These are phyloP conservation scores for Flaveria sonorensis DNA, from an alignment of 129 eudicot species.

Conservation along the genomic window DNA sequence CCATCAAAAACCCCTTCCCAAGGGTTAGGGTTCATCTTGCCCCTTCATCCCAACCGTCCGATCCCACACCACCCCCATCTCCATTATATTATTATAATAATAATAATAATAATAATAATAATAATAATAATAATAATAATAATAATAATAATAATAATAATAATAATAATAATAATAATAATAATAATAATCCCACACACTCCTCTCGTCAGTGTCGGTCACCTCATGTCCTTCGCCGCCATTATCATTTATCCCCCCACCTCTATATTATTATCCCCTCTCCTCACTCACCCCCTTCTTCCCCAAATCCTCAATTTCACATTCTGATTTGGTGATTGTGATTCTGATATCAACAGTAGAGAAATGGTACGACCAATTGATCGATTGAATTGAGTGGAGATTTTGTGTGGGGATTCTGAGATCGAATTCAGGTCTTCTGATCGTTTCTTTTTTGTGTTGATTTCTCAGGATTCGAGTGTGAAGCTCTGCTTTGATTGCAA, in stretches of 20 bases:
- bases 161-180: too few relatives aligned
- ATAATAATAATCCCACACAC: too few relatives aligned
- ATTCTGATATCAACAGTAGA: not conserved
- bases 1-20: not conserved
- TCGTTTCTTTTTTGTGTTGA: not conserved
- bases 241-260: not conserved
- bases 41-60: conserved; percentile 28
- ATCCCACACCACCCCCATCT: conserved; percentile 1
- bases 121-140: not conserved
- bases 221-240: conserved; percentile 11
- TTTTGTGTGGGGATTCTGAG: not conserved
- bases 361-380: conserved; percentile 14
- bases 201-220: not conserved
- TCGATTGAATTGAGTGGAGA: not conserved
- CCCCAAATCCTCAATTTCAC: too few relatives aligned
- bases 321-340: not conserved
- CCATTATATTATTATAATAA: conserved; percentile 13
- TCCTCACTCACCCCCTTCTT: not conserved
- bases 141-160: too few relatives aligned
- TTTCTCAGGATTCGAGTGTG: conserved; percentile 27
- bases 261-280: not conserved
- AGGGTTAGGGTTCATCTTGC: conserved; percentile 14
- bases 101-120: too few relatives aligned
- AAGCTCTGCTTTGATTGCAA: conserved; percentile 64
- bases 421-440: not conserved